Percentiles rank a stretch among this genome's conserved stretches.
These are phyloP conservation scores for Salix exigua DNA, from an alignment of 345 rosid genomes.

Conservation along the genomic window DNA sequence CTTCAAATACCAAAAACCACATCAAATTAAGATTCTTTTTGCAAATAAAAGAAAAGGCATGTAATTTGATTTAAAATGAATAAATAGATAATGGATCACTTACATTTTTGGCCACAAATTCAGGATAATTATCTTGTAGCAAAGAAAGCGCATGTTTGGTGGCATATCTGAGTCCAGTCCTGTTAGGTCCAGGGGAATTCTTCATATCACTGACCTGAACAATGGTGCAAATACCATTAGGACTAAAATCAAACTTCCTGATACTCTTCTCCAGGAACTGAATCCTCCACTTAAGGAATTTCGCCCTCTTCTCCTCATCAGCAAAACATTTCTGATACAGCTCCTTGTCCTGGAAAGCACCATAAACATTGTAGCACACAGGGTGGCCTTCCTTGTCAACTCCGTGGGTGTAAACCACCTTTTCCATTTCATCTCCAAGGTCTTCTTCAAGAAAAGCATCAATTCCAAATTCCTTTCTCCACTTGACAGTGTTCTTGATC, in stretches of 20 bases:
- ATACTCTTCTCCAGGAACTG: slow-evolving; percentile 50
- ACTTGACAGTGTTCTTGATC: slow-evolving; percentile 42
- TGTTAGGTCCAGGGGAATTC: slow-evolving; percentile 45
- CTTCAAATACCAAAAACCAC: slow-evolving; percentile 20
- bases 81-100: neutral
- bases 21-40: neutral
- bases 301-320: slow-evolving; percentile 41
- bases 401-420: slow-evolving; percentile 38
- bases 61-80: neutral
- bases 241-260: slow-evolving; percentile 43
- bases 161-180: slow-evolving; percentile 33
- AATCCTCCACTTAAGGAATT: slow-evolving; percentile 46
- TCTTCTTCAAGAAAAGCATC: slow-evolving; percentile 49
- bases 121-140: slow-evolving; percentile 59
- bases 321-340: slow-evolving; percentile 34
- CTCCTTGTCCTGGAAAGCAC: slow-evolving; percentile 38
- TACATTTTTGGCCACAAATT: slow-evolving; percentile 50
- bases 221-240: slow-evolving; percentile 34
- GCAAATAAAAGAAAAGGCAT: neutral
- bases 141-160: slow-evolving; percentile 37
- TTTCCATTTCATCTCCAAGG: slow-evolving; percentile 31
- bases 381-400: slow-evolving; percentile 43
- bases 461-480: slow-evolving; percentile 47
- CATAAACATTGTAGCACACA: slow-evolving; percentile 52
- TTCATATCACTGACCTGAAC: slow-evolving; percentile 47